These are phyloP conservation scores for Thielaviopsis punctulata DNA, from an alignment of 2,329 filamentous ascomycete species.

Conservation along the genomic window DNA sequence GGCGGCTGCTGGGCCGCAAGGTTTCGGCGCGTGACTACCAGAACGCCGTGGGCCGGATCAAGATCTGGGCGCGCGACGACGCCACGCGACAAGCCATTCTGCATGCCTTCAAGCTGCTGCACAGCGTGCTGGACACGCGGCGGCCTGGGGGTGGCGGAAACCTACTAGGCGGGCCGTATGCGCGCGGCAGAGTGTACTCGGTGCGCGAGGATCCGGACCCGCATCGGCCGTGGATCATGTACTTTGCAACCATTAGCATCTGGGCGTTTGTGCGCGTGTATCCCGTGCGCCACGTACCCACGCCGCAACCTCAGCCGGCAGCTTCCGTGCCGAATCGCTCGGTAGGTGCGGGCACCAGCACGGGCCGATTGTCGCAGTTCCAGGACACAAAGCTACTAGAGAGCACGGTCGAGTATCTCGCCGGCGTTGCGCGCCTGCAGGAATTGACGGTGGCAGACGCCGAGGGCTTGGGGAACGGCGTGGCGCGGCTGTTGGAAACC, in stretches of 20 bases:
- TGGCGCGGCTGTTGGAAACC: conserved; percentile 2
- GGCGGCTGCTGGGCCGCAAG: conserved; percentile 57
- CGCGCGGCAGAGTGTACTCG: conserved; percentile 35
- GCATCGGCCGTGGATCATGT: conserved; percentile 80
- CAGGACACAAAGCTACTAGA: not conserved
- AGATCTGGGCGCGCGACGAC: conserved; percentile 56
- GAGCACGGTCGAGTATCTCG: not conserved
- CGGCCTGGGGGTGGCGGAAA: conserved; percentile 14
- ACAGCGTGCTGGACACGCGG: conserved; percentile 46
- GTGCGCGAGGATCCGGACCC: conserved; percentile 64
- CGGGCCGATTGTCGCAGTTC: not conserved
- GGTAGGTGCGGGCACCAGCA: not conserved
- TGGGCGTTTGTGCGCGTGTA: conserved; percentile 54
- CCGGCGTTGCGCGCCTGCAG: conserved; percentile 43
- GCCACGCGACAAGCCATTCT: conserved; percentile 68
- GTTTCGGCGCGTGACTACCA: conserved; percentile 61
- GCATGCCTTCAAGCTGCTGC: conserved; percentile 67
- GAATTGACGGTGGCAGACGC: conserved; percentile 52
- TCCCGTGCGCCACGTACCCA: conserved; percentile 2
- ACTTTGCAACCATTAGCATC: conserved; percentile 69
- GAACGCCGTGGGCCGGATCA: conserved; percentile 59
- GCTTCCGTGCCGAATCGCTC: not conserved
- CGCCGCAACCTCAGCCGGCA: conserved; percentile 3
- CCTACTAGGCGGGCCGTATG: not conserved
- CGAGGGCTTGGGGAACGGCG: not conserved